Evolutionary conservation across 495 filamentous ascomycete species (phyloP), one percentile per base, ranked within the genome.

Genomic region (Schizothecium vesticola): DNA sequence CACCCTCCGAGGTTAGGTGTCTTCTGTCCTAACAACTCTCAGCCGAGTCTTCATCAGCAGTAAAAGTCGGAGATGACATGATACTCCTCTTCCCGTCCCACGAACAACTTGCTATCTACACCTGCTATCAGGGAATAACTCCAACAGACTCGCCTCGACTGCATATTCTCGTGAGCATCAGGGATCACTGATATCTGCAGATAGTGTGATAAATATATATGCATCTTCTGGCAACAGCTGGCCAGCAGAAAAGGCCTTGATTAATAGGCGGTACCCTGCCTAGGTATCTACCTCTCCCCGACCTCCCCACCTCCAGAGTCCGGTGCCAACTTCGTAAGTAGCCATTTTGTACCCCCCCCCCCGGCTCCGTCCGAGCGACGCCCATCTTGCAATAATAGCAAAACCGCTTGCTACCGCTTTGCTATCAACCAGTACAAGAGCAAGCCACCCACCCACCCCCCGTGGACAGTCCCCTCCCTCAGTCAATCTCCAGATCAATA

Each of bases 401-500:
- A 28, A 51, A n/a, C 7, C 16, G 36, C 36, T 19, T 51, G 36
- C 43, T n/a, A n/a, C 19, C 43, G 16, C 43, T 51, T 51, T 51
- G 43, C 43, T 8, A n/a, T 51, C 43, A 51, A 51, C 43, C 43
- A 13, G 33, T 43, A 43, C 33, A 43, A 43, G 3, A 43, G 13
- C 33, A 43, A 19, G 33, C 33, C 33, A 16, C 12, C 33, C 12
- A 19, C 13, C 33, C 33, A 16, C 12, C 33, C 12, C 33, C 33
- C 33, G 9, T 10, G 8, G 28, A 31, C 33, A 36, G 33, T 36
- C 12, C 33, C 6, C 0, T 9, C 8, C 9, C 55, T 56, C 43
- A 73, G 28, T 71, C 69, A 66, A 92, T 91, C 26, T 92, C 89
- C 66, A 92, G 87, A 65, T 95, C 92, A 72, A 95, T 91, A 12